Percentiles rank a stretch among this genome's conserved stretches.
Evolutionary conservation across 768 basidiomycete species (phyloP).

Genomic region (Leccinellum albellum): DNA sequence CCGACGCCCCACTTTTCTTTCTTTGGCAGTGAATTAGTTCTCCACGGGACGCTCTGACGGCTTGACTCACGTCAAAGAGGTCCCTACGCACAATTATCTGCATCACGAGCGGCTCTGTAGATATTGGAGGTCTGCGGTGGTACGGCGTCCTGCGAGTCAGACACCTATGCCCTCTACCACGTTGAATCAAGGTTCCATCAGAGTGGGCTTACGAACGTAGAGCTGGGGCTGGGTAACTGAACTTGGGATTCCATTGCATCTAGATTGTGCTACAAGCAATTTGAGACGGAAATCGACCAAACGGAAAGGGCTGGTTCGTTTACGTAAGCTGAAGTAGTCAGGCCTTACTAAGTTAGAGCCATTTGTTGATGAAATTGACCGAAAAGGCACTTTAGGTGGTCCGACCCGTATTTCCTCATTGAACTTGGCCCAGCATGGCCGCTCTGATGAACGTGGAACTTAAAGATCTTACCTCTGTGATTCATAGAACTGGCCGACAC

Average conservation of each 20-base stretch:
- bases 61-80: conserved; percentile 36
- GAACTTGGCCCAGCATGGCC: conserved; percentile 9
- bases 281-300: too few relatives aligned
- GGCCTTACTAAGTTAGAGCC: too few relatives aligned
- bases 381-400: neutral
- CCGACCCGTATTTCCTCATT: neutral
- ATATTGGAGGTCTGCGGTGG: neutral
- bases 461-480: conserved; percentile 17
- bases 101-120: conserved; percentile 37
- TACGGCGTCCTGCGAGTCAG: neutral
- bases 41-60: neutral
- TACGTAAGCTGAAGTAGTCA: too few relatives aligned
- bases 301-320: too few relatives aligned
- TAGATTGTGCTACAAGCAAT: neutral
- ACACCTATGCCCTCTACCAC: neutral
- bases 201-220: neutral
- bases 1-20: conserved; percentile 42
- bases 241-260: neutral
- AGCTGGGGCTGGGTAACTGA: neutral
- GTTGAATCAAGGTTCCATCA: neutral
- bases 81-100: conserved; percentile 43
- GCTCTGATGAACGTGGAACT: conserved; percentile 16
- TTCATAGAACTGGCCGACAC: conserved; percentile 15
- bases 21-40: conserved; percentile 19
- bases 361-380: neutral